phyloP scores from a whole-genome alignment of 2,329 filamentous ascomycete genomes.

The Dactylellina haptotyla region DNA sequence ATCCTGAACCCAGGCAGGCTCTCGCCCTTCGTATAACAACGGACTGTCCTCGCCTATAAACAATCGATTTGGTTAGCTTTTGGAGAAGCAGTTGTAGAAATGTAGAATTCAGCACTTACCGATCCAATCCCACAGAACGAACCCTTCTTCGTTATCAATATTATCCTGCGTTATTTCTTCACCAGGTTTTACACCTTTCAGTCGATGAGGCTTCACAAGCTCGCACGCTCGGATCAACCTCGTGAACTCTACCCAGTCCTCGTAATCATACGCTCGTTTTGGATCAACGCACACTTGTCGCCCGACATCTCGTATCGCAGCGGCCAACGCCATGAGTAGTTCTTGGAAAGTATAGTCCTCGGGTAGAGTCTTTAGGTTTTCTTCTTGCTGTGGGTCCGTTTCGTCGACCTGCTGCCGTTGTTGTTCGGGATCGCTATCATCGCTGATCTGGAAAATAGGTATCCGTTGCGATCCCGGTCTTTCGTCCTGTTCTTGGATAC shows the following conservation, averaged over 20 bases:
- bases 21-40: conserved; percentile 71
- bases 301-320: conserved; percentile 33
- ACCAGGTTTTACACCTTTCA: conserved; percentile 64
- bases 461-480: not conserved
- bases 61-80: not conserved
- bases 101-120: conserved; percentile 14
- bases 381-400: not conserved
- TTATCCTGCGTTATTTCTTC: conserved; percentile 42
- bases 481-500: not conserved
- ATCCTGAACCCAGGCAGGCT: conserved; percentile 75
- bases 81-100: not conserved
- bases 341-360: conserved; percentile 47
- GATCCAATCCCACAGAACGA: conserved; percentile 54
- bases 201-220: conserved; percentile 65
- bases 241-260: conserved; percentile 88
- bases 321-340: conserved; percentile 22
- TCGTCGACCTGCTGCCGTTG: not conserved
- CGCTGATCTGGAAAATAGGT: conserved; percentile 6
- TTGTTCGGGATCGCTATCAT: conserved; percentile 25
- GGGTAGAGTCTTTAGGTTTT: conserved; percentile 26
- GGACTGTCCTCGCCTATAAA: conserved; percentile 70
- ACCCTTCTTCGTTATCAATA: conserved; percentile 49
- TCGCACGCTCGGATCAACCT: conserved; percentile 69
- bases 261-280: conserved; percentile 76
- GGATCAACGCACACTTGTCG: conserved; percentile 61